Evolutionary conservation across 768 basidiomycete genomes (phyloP).

Genomic region (Thelephora ganbajun): DNA sequence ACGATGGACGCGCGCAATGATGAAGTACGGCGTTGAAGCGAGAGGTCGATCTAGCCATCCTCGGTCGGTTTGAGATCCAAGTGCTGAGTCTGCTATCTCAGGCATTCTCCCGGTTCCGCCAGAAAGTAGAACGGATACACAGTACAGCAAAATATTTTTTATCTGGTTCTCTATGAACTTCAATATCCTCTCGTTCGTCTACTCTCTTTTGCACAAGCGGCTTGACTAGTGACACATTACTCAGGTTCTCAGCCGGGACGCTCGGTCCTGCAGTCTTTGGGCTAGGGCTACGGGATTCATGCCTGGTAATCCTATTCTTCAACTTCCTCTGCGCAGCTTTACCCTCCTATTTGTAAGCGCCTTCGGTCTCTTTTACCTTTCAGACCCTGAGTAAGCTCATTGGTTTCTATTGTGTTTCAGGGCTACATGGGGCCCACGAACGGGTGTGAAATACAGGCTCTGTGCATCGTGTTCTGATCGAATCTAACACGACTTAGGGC

Average conservation of each 20-base stretch:
- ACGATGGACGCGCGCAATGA: constrained; percentile 10
- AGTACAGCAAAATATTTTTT: constrained; percentile 27
- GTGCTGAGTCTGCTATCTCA: constrained; percentile 1
- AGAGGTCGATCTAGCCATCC: constrained; percentile 13
- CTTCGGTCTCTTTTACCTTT: neutral
- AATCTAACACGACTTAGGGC: constrained; percentile 36
- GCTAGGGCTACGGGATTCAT: constrained; percentile 29
- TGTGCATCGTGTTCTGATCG: too few relatives aligned
- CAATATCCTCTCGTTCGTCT: constrained; percentile 24
- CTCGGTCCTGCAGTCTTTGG: constrained; percentile 30
- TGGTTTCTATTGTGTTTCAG: constrained; percentile 13
- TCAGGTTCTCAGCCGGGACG: constrained; percentile 32
- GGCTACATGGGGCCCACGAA: constrained; percentile 53
- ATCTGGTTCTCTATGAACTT: constrained; percentile 26
- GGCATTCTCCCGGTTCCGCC: constrained; percentile 22
- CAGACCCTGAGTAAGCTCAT: neutral
- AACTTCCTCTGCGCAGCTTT: constrained; percentile 27
- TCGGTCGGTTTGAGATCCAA: neutral
- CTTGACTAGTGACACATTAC: neutral
- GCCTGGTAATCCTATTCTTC: constrained; percentile 30
- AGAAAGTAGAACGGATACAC: constrained; percentile 21
- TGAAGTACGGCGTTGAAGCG: constrained; percentile 19
- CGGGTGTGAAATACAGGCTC: too few relatives aligned
- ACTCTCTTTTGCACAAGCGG: neutral
- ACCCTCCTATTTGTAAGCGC: constrained; percentile 29